Evolutionary conservation across 2,329 filamentous ascomycete species (phyloP), one percentile per base, ranked within the genome.

Genomic region (Ophiostoma australiae): DNA sequence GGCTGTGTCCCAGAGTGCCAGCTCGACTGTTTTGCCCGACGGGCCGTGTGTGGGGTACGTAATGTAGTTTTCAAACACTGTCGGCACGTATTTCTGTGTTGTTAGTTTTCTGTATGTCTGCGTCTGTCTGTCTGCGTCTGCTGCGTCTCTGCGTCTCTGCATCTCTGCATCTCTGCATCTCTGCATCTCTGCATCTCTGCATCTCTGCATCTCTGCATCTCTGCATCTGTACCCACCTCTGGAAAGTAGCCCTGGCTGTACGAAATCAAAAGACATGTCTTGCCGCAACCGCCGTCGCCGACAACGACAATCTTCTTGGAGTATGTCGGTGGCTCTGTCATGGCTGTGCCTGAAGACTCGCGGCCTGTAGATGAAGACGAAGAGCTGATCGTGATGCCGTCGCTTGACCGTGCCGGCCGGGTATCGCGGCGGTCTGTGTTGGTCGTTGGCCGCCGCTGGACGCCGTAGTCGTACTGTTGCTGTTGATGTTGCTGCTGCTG

Each of bases 261-360:
- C 82, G 94, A 97, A 82, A 99, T 99, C 81, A 99, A 85, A 76
- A 99, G 84, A 84, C 95, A 99, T 10, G 95, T 99, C 89, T 99
- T 99, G 77, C 95, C 95, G 81, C 95, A 99, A 74, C 95, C 95
- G 77, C 95, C 95, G 80, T 99, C 95, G 74, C 95, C 95, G 66
- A 99, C 95, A 69, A 99, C 95, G 65, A 99, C 95, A 79, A 99
- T 95, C 86, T 99, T 99, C 86, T 99, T 99, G 76, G 94, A 98
- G 82, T 95, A 97, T 71, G 92, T 88, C 4, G 94, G 94, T 33
- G 91, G 92, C 79, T 97, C 93, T 68, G 94, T 73, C 71, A 74
- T 75, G 80, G 92, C 90, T 70, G 94, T 97, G 73, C 86, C 89
- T 72, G 91, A 88, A 67, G 91, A 94, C 80, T 94, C 90, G 78